Conservation (phyloP, 2,329 filamentous ascomycete species). For the Alternaria gaisen region DNA sequence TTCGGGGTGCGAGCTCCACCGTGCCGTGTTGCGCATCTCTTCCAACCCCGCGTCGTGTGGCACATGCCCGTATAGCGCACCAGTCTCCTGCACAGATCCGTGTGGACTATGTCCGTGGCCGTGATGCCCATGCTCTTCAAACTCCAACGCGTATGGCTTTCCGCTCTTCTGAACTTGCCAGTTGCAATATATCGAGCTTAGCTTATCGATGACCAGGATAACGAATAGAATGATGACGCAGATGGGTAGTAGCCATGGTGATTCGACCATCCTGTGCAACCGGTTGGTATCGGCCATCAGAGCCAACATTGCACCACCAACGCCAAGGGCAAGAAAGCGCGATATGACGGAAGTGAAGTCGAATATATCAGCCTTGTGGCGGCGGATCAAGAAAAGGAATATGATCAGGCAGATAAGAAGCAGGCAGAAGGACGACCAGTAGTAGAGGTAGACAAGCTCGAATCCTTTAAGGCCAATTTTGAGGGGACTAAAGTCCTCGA, state of each 20-base stretch:
- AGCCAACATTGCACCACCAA: constrained; percentile 43
- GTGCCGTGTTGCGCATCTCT: constrained; percentile 10
- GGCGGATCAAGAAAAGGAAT: constrained; percentile 53
- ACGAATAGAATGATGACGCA: constrained; percentile 49
- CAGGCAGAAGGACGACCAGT: constrained; percentile 49
- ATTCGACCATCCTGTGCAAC: constrained; percentile 39
- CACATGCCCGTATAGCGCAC: constrained; percentile 1
- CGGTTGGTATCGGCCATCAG: constrained; percentile 34
- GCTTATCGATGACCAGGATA: constrained; percentile 41
- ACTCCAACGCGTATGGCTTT: constrained; percentile 42
- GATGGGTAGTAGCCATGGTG: constrained; percentile 47
- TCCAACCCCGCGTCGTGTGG: constrained; percentile 1
- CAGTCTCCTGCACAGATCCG: constrained; percentile 21
- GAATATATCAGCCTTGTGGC: constrained; percentile 52
- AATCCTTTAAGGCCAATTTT: constrained; percentile 42
- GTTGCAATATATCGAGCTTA: constrained; percentile 43
- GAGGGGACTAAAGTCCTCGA: constrained; percentile 34
- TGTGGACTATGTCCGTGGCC: constrained; percentile 26
- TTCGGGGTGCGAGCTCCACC: constrained; percentile 15
- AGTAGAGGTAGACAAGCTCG: constrained; percentile 50
- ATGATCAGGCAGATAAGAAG: constrained; percentile 49
- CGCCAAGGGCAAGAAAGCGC: constrained; percentile 37
- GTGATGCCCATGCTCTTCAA: constrained; percentile 39
- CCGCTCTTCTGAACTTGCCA: constrained; percentile 41
- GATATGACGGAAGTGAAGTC: constrained; percentile 50